Evolutionary conservation across 768 basidiomycete genomes (phyloP), one percentile per base, ranked within the genome.

Genomic region (Leucogyrophana mollusca): DNA sequence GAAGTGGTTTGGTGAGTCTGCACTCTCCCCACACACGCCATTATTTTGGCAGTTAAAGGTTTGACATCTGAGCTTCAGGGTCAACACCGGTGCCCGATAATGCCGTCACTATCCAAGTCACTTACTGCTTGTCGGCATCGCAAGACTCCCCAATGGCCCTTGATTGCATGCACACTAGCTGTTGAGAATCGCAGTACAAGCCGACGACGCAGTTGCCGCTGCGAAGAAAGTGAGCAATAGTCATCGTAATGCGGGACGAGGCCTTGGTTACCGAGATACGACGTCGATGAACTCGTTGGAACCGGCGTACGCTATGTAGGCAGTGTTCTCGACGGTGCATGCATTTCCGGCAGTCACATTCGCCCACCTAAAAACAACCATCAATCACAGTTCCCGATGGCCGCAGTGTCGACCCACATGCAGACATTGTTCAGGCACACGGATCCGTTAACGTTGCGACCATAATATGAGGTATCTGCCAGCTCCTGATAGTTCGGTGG

Each of bases 371-470:
- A 11, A 27, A 30, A 40, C 23, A 34, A 39, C 42, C 8, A 40
- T 45, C 23, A 36, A 35, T 16, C 30, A 16, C 34, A 18, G 8
- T 27, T 37, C 9, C 13, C 16, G 6, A n/a, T 8, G 34, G 9
- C 10, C 16, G 4, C 34, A 22, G 11, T 33, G 25, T 1, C 20
- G 18, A 72, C 84, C 30, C 61, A 92, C 90, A 85, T 82, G 87
- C 92, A 94, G 3, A 75, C 63, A 58, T 83, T 85, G 58, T 90
- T 87, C 41, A 95, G 74, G 61, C 93, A 94, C 16, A 93, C 74
- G 3, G 88, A 80, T 22, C 91, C 91, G 57, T 94, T 90, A 51
- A 82, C 70, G 63, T 94, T 87, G 33, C 81, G 77, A 30, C 87
- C 84, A 17, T 79, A 76, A 16, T 82, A 80, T 32, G 74, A 78